A percentile compares a stretch with the other conserved stretches of the same genome.
phyloP scores from a whole-genome alignment of 2,329 filamentous ascomycete genomes.

The Fusarium lateritium region DNA sequence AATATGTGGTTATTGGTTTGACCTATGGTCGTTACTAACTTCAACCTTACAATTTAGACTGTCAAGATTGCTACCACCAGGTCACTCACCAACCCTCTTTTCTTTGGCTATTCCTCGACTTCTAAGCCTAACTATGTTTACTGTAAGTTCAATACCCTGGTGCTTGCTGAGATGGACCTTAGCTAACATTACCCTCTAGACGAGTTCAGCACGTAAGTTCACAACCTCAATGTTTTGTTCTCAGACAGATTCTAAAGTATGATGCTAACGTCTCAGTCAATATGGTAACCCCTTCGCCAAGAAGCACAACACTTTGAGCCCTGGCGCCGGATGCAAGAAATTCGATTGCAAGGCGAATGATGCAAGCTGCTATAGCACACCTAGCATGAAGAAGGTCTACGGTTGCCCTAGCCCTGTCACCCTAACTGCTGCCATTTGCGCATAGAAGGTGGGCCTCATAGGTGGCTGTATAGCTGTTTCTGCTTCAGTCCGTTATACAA shows the following conservation, averaged over 20 bases:
- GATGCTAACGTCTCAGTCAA: constrained; percentile 33
- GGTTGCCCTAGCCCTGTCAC: constrained; percentile 59
- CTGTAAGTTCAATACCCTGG: constrained; percentile 51
- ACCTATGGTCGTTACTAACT: not conserved
- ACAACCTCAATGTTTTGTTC: not conserved
- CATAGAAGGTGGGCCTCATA: constrained; percentile 8
- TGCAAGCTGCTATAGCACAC: constrained; percentile 58
- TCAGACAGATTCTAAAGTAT: not conserved
- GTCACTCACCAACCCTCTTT: constrained; percentile 55
- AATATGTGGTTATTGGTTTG: not conserved
- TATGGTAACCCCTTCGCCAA: constrained; percentile 58
- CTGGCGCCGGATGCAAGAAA: constrained; percentile 54
- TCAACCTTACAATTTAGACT: constrained; percentile 48
- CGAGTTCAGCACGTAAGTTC: constrained; percentile 54
- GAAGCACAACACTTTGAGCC: constrained; percentile 54
- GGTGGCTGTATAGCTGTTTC: not conserved
- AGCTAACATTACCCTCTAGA: constrained; percentile 46
- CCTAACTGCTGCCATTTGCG: constrained; percentile 51
- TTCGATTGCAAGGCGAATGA: constrained; percentile 57
- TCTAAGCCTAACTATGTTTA: constrained; percentile 55
- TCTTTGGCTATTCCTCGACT: constrained; percentile 60
- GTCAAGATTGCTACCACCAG: constrained; percentile 58
- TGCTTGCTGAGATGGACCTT: constrained; percentile 31
- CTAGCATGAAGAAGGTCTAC: constrained; percentile 55
- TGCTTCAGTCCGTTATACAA: not conserved